phyloP scores from a whole-genome alignment of 768 basidiomycete genomes.

The Lactarius quietus region DNA sequence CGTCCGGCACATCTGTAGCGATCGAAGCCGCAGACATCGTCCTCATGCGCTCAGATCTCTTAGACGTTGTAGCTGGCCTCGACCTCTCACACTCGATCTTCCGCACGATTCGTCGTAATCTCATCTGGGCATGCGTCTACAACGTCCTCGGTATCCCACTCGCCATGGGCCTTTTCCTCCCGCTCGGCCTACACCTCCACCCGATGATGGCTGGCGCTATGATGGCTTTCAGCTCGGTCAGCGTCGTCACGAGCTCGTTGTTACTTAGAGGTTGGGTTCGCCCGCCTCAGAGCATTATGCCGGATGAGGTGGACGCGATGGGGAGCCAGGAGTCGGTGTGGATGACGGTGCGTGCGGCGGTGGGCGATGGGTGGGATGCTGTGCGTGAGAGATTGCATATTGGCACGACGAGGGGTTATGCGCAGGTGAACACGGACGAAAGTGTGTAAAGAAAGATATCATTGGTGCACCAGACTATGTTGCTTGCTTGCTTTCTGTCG shows the following conservation, averaged over 20 bases:
- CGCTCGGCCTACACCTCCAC: too few relatives aligned
- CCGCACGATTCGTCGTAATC: too few relatives aligned
- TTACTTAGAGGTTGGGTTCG: conserved; percentile 82
- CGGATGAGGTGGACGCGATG: conserved; percentile 40
- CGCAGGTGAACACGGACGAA: conserved; percentile 65
- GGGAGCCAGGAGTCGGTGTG: conserved; percentile 36
- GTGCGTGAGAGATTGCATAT: conserved; percentile 42
- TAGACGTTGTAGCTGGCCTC: too few relatives aligned
- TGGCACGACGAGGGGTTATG: conserved; percentile 50
- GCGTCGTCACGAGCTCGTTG: conserved; percentile 88
- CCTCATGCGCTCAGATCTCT: too few relatives aligned
- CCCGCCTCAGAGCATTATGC: conserved; percentile 67
- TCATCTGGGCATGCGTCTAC: too few relatives aligned
- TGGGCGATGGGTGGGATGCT: conserved; percentile 43
- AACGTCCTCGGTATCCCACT: too few relatives aligned
- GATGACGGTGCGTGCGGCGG: conserved; percentile 42
- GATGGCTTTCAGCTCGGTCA: conserved; percentile 97
- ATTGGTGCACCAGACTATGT: not conserved
- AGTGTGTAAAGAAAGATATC: conserved; percentile 27
- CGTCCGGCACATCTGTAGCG: too few relatives aligned
- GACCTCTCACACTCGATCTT: too few relatives aligned
- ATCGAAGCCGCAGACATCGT: too few relatives aligned
- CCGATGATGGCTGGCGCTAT: conserved; percentile 95
- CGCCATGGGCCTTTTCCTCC: too few relatives aligned
- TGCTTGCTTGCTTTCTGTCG: not conserved